phyloP scores from a whole-genome alignment of 176 grass and related monocot species.

The Rhynchospora tenuis region DNA sequence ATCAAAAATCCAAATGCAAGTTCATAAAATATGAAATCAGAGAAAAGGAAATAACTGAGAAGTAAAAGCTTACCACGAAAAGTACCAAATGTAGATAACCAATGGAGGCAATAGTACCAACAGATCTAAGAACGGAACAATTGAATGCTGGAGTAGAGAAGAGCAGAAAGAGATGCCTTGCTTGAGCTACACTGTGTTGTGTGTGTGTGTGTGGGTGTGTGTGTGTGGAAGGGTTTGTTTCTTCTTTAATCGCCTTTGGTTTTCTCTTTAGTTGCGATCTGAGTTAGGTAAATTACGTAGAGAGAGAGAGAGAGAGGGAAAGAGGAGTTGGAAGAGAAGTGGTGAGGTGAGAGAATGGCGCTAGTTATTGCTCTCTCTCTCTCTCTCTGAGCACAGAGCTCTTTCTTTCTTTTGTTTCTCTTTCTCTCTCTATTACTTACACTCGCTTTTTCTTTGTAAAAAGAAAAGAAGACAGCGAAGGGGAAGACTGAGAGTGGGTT shows the following conservation, averaged over 20 bases:
- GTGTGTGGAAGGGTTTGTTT: neutral
- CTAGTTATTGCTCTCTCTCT: slow-evolving; percentile 21
- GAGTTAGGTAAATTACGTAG: slow-evolving; percentile 1
- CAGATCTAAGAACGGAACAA: neutral
- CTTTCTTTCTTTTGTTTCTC: neutral
- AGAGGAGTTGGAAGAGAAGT: slow-evolving; percentile 12
- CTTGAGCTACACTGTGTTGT: neutral
- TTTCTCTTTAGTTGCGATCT: slow-evolving; percentile 19
- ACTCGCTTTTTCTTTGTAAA: slow-evolving; percentile 25
- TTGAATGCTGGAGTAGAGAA: neutral
- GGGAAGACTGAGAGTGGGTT: neutral
- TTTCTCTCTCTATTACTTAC: slow-evolving; percentile 9
- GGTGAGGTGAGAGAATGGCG: slow-evolving; percentile 1
- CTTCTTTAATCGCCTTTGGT: slow-evolving; percentile 8
- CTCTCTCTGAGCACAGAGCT: neutral
- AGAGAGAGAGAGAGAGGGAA: neutral
- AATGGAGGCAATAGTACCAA: neutral
- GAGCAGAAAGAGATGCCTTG: slow-evolving; percentile 21
- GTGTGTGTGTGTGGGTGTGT: too few relatives aligned
- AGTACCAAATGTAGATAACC: slow-evolving; percentile 10
- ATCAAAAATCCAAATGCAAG: neutral
- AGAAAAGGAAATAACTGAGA: neutral
- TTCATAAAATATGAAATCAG: neutral
- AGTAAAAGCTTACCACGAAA: neutral
- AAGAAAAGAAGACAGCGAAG: slow-evolving; percentile 7